Evolutionary conservation across 2,329 filamentous ascomycete genomes (phyloP), one percentile per base, ranked within the genome.

Genomic region (Fusarium nodosum): DNA sequence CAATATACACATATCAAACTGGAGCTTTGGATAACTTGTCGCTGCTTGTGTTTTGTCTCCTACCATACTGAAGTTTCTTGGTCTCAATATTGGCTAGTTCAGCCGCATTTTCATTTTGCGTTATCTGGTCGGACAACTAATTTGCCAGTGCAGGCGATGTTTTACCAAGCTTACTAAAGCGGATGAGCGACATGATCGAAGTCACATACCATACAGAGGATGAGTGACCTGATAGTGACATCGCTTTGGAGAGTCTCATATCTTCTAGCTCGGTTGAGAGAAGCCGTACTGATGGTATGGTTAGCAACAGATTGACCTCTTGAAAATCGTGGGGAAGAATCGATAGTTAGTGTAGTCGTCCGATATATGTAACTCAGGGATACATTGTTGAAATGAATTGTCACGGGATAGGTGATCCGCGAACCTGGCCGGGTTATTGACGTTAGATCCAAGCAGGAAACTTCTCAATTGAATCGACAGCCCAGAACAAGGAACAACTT

Each of bases 41-140:
- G 51, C 64, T 1, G 38, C 45, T 0, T 58, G 64, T 0, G 38
- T 68, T 0, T 68, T 60, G 60, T n/a, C 64, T 10, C 64, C 64
- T 0, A 44, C 54, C 0, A 5, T 68, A 0, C 28, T 52, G 12
- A 66, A 66, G 1, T 66, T 66, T 0, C 4, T 15, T 10, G 22
- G 34, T 18, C 34, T 57, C 0, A 3, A 38, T 1, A 18, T 50
- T 11, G 36, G 39, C 38, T 38, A 57, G 61, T 33, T 1, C 22
- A 18, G 4, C 8, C 24, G 11, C 1, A 5, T 18, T 22, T 22
- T 22, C 4, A 16, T 11, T 7, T 7, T 18, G 16, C 9, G 5
- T 10, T 18, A 22, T 12, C 3, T 8, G 6, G 4, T 3, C 15
- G 2, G 13, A 15, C 20, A 15, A 47, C n/a, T 22, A 15, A 20